phyloP scores from a whole-genome alignment of 352 stramenopile genomes.

The Globisporangium megalacanthum region DNA sequence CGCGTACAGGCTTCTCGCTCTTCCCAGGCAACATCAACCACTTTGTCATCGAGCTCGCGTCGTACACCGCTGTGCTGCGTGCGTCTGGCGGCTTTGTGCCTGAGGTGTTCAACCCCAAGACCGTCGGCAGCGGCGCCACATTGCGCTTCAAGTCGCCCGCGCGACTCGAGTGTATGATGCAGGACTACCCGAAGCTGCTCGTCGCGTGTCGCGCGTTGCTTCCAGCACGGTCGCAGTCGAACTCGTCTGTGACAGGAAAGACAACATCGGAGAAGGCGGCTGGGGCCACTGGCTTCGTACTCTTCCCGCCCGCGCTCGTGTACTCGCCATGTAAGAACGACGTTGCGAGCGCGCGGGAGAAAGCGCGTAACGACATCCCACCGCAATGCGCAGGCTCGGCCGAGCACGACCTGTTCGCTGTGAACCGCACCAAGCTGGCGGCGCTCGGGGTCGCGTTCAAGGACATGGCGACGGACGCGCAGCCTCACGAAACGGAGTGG shows the following conservation, averaged over 20 bases:
- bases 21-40: slow-evolving; percentile 80
- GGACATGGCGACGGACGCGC: neutral
- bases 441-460: slow-evolving; percentile 18
- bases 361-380: slow-evolving; percentile 43
- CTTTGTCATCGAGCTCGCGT: slow-evolving; percentile 41
- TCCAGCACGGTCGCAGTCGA: slow-evolving; percentile 6
- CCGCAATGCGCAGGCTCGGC: slow-evolving; percentile 61
- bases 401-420: slow-evolving; percentile 57
- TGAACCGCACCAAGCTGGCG: slow-evolving; percentile 37
- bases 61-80: slow-evolving; percentile 47
- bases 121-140: slow-evolving; percentile 15
- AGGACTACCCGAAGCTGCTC: slow-evolving; percentile 67
- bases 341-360: slow-evolving; percentile 38
- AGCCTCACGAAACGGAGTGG: slow-evolving; percentile 20
- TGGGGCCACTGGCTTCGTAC: slow-evolving; percentile 32
- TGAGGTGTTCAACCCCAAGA: slow-evolving; percentile 75
- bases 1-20: slow-evolving; percentile 38
- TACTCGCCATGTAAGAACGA: slow-evolving; percentile 79
- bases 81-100: slow-evolving; percentile 47
- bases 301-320: slow-evolving; percentile 53
- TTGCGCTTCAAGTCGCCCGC: slow-evolving; percentile 57
- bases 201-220: slow-evolving; percentile 20
- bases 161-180: slow-evolving; percentile 77
- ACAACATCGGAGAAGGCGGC: neutral
- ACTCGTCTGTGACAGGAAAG: neutral